Evolutionary conservation across 495 filamentous ascomycete genomes (phyloP), one percentile per base, ranked within the genome.

Genomic region (Venustampulla echinocandica): DNA sequence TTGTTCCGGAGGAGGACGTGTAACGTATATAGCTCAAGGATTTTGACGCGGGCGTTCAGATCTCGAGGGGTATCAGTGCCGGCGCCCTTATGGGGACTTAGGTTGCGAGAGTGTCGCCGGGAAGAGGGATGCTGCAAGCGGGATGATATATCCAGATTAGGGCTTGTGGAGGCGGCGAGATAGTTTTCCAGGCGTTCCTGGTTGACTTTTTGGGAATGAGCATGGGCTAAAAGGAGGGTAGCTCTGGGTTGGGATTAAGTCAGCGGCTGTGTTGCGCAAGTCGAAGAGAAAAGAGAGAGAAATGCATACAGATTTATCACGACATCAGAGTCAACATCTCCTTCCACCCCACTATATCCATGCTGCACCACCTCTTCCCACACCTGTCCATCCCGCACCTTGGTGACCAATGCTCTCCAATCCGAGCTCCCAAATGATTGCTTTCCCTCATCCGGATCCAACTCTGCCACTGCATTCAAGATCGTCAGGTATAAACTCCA

Each of bases 401-500:
- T 86, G 23, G 79, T 69, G 28, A 85, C 82, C 46, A 97, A 71
- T 11, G 72, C 69, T 58, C 82, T 80, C 88, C 88, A 98, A 52
- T 87, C 79, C 47, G 82, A 75, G 33, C 75, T 79, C 0, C 93
- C 93, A 69, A 96, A 90, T 19, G 80, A 74, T 13, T 75, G 75
- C 65, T 90, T 95, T 23, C 90, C 92, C 60, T 95, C 87, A 54
- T 95, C 87, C n/a, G 81, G 65, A 14, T 85, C 86, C 53, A 96
- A 70, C 50, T 97, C 89, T 27, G 90, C 71, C 37, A 95, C 83
- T 19, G 85, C 85, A 65, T 95, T 93, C 25, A 97, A 73, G 19
- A 97, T 77, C 0, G 88, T 94, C 41, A 97, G 77, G 63, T 97
- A 97, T 54, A 98, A 73, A 64, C 86, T 93, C 93, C 93, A 98